phyloP scores from a whole-genome alignment of 176 grass and related monocot species.

The Oryza longistaminata region DNA sequence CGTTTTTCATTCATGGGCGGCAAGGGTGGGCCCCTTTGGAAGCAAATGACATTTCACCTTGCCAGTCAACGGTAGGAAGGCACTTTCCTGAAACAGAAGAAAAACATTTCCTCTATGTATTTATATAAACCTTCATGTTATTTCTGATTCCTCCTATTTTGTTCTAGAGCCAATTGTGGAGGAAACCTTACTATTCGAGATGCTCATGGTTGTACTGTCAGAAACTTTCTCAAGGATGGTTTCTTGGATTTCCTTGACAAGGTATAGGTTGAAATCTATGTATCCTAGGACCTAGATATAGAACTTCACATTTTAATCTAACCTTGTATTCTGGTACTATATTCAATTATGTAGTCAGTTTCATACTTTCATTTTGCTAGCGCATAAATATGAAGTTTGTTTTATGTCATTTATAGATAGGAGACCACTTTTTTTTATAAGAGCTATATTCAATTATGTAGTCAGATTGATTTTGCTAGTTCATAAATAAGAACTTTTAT shows the following conservation, averaged over 20 bases:
- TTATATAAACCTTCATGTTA: slow-evolving; percentile 6
- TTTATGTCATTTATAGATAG: background rate
- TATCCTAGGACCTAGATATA: background rate
- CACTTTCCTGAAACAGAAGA: slow-evolving; percentile 25
- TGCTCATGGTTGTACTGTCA: slow-evolving; percentile 49
- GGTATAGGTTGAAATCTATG: slow-evolving; percentile 53
- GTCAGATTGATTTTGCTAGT: too few relatives aligned
- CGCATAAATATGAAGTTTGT: background rate
- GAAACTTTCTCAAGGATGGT: slow-evolving; percentile 69
- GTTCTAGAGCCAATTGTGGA: slow-evolving; percentile 62
- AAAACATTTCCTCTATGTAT: slow-evolving; percentile 2
- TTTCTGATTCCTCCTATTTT: slow-evolving; percentile 10
- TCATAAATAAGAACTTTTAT: too few relatives aligned
- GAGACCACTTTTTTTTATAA: background rate
- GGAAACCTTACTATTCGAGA: slow-evolving; percentile 68
- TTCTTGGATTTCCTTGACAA: slow-evolving; percentile 82
- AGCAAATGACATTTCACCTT: slow-evolving; percentile 83
- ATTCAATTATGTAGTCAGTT: background rate
- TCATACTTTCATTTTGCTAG: background rate
- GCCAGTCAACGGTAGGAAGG: slow-evolving; percentile 55
- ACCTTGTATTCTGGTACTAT: background rate
- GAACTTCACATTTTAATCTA: slow-evolving; percentile 10
- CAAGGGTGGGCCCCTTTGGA: slow-evolving; percentile 89
- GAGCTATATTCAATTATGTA: background rate
- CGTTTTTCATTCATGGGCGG: slow-evolving; percentile 99